These are phyloP conservation scores for Apiospora marii DNA, from an alignment of 2,329 filamentous ascomycete species.

Conservation along the genomic window DNA sequence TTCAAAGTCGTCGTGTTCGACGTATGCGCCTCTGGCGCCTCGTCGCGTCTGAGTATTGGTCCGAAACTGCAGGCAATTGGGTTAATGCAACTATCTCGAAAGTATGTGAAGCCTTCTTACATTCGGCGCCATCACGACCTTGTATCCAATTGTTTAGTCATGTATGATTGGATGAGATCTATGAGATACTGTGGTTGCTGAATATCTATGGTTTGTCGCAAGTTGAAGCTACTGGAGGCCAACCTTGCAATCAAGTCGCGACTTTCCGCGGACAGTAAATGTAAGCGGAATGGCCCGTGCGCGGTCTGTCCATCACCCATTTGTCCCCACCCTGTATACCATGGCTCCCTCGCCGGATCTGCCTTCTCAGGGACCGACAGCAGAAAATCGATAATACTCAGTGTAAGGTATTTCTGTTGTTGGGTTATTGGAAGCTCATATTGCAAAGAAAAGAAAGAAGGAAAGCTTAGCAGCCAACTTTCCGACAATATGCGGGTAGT, in stretches of 20 bases:
- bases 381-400: no score
- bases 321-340: not conserved
- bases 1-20: constrained; percentile 70
- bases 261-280: constrained; percentile 11
- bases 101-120: not conserved
- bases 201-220: constrained; percentile 8
- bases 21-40: constrained; percentile 62
- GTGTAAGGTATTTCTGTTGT: no score
- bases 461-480: no score
- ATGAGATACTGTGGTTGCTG: not conserved
- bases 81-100: not conserved
- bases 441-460: no score
- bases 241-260: constrained; percentile 19
- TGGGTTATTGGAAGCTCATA: no score
- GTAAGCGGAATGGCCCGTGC: constrained; percentile 2
- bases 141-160: constrained; percentile 10
- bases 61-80: constrained; percentile 34
- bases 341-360: not conserved
- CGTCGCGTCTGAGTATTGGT: constrained; percentile 58
- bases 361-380: not conserved
- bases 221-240: constrained; percentile 3
- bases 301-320: no score
- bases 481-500: not conserved
- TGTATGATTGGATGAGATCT: constrained; percentile 7
- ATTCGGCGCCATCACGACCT: constrained; percentile 12